Evolutionary conservation across 345 rosid genomes (phyloP), one percentile per base, ranked within the genome.

Genomic region (Eucalyptus rudis): DNA sequence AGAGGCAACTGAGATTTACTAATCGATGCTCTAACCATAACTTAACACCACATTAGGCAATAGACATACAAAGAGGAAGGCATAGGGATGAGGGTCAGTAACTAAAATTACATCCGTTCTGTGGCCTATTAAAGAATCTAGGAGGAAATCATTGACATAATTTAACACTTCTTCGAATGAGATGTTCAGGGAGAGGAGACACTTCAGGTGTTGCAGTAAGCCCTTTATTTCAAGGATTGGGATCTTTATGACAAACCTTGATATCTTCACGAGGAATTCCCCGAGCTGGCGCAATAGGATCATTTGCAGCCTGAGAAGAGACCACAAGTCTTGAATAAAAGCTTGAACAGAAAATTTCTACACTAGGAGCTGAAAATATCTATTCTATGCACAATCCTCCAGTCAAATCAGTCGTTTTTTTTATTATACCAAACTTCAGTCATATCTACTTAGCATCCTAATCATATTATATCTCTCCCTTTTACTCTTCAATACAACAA

Each of bases 181-280:
- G 83, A 36, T 36, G 27, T 36, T 76, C 47, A 40, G 47, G 83
- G 45, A 71, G 27, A 36, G 45, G 29, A 10, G 84, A 76, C 45
- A 40, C 47, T 76, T 40, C 29, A 20, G 47, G 1, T 6, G 84
- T 3, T 40, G 29, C 84, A 40, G 24, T 19, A 76, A 76, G 84
- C 47, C 27, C 47, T 40, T 76, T 40, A 3, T 10, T 6, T 10
- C 64, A 87, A 87, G 79, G 50, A 24, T 76, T 76, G 47, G 27
- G 47, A 20, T 56, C 58, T 27, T 45, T 29, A 90, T 50, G 87
- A 62, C 76, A n/a, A 91, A 97, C 99, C 96, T 93, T 92, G 87
- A 97, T 96, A 91, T 95, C 99, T 79, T 95, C 94, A n/a, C 93
- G 94, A 64, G 98, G 99, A 91, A 96, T 97, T 88, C 94, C 99